phyloP scores from a whole-genome alignment of 768 basidiomycete species.

The Suillus decipiens region DNA sequence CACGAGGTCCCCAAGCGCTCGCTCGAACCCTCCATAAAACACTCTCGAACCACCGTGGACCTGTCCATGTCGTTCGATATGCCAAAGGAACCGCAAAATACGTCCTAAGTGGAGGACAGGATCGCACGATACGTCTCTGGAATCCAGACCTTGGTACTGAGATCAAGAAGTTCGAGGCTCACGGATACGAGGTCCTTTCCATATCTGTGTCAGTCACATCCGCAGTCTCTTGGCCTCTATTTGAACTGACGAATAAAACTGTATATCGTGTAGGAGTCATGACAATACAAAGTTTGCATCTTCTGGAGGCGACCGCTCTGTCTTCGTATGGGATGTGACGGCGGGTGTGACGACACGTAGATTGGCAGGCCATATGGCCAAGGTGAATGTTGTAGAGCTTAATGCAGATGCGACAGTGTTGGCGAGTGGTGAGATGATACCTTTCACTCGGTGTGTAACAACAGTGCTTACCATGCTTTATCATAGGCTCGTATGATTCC shows the following conservation, averaged over 20 bases:
- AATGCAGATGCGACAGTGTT: slow-evolving; percentile 85
- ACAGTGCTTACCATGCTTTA: not conserved
- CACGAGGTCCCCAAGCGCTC: slow-evolving; percentile 53
- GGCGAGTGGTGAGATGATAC: slow-evolving; percentile 69
- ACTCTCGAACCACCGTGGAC: slow-evolving; percentile 71
- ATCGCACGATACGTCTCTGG: slow-evolving; percentile 88
- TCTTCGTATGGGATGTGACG: slow-evolving; percentile 96
- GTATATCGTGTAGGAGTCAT: slow-evolving; percentile 56
- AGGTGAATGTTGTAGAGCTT: slow-evolving; percentile 89
- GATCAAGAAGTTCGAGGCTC: slow-evolving; percentile 88
- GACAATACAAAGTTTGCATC: slow-evolving; percentile 96
- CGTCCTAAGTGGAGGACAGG: slow-evolving; percentile 90
- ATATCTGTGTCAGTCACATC: slow-evolving; percentile 72
- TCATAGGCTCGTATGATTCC: slow-evolving; percentile 87
- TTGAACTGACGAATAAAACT: not conserved
- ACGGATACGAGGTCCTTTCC: slow-evolving; percentile 94
- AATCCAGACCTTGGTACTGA: slow-evolving; percentile 85
- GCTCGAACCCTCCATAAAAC: slow-evolving; percentile 64
- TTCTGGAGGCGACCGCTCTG: slow-evolving; percentile 89
- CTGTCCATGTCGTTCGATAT: slow-evolving; percentile 90
- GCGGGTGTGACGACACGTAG: slow-evolving; percentile 82
- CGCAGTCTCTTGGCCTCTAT: slow-evolving; percentile 2
- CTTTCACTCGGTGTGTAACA: not conserved
- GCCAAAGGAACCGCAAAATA: slow-evolving; percentile 89
- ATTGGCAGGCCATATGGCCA: slow-evolving; percentile 86